Percentiles rank a stretch among this genome's conserved stretches.
These are phyloP conservation scores for Parsonsia alboflavescens DNA, from an alignment of 257 asterid genomes.

Conservation along the genomic window DNA sequence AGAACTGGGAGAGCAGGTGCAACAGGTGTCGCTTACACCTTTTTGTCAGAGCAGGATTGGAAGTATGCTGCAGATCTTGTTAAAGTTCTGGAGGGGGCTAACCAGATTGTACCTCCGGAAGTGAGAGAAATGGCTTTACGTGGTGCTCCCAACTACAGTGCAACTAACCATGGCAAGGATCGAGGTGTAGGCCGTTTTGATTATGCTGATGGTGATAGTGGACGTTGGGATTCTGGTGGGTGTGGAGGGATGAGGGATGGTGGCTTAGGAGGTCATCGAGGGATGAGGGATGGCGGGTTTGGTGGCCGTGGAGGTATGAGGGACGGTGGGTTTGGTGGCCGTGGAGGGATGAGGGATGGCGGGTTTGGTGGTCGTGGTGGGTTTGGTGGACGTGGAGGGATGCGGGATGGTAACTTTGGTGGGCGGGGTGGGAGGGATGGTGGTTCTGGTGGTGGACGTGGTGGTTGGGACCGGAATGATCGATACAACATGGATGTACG, in stretches of 20 bases:
- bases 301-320: conserved; percentile 51
- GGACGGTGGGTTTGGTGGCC: conserved; percentile 58
- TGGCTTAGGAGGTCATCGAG: conserved; percentile 62
- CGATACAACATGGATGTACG: conserved; percentile 49
- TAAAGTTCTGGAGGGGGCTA: conserved; percentile 87
- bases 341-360: conserved; percentile 56
- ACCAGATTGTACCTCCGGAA: conserved; percentile 85
- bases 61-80: conserved; percentile 82
- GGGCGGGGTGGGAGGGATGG: conserved; percentile 62
- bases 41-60: conserved; percentile 95
- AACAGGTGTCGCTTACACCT: conserved; percentile 76
- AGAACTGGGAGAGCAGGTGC: conserved; percentile 99
- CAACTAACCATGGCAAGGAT: conserved; percentile 37
- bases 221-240: conserved; percentile 76
- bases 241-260: conserved; percentile 65
- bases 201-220: conserved; percentile 37
- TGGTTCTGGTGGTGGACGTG: conserved; percentile 45
- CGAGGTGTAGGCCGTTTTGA: conserved; percentile 72
- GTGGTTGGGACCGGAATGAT: conserved; percentile 74
- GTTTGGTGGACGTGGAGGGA: conserved; percentile 50
- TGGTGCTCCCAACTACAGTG: conserved; percentile 55
- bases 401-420: conserved; percentile 44
- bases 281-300: conserved; percentile 46
- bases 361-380: conserved; percentile 56
- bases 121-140: conserved; percentile 79